Evolutionary conservation across 108 stramenopile genomes (phyloP).

Genomic region (Schizochytrium sp.): DNA sequence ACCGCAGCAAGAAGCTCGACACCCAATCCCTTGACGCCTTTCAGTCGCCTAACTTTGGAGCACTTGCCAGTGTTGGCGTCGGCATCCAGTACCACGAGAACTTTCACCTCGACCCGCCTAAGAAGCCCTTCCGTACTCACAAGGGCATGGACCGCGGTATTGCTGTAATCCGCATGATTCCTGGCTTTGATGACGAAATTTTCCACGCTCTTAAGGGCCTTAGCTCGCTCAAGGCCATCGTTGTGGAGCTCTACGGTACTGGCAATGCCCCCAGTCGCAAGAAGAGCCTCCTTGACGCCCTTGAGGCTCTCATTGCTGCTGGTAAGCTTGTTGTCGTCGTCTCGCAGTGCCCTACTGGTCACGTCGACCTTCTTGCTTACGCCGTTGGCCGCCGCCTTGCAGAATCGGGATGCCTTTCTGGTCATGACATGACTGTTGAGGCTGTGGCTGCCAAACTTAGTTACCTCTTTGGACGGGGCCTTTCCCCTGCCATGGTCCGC

Average conservation of each 20-base stretch:
- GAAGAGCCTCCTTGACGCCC: conserved; percentile 62
- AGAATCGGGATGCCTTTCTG: conserved; percentile 86
- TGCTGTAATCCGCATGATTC: conserved; percentile 85
- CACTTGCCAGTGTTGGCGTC: conserved; percentile 90
- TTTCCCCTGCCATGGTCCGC: neutral
- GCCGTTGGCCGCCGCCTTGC: conserved; percentile 86
- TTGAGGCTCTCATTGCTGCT: conserved; percentile 25
- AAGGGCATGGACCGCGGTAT: conserved; percentile 88
- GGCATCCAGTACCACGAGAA: conserved; percentile 83
- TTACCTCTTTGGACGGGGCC: conserved; percentile 85
- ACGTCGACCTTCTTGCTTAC: conserved; percentile 89
- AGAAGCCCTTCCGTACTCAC: conserved; percentile 85
- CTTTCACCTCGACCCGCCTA: conserved; percentile 81
- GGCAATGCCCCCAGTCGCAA: conserved; percentile 88
- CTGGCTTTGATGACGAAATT: conserved; percentile 91
- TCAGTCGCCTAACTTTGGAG: conserved; percentile 91
- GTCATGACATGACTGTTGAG: conserved; percentile 95
- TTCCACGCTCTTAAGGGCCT: conserved; percentile 71
- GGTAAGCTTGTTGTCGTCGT: conserved; percentile 89
- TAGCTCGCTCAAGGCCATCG: conserved; percentile 80
- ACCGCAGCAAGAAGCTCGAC: conserved; percentile 88
- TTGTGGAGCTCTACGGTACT: conserved; percentile 94
- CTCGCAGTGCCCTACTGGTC: conserved; percentile 90
- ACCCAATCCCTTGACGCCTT: conserved; percentile 88
- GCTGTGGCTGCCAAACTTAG: conserved; percentile 88